Conservation (phyloP, 176 grass and related monocot species). For the Eleusine indica region DNA sequence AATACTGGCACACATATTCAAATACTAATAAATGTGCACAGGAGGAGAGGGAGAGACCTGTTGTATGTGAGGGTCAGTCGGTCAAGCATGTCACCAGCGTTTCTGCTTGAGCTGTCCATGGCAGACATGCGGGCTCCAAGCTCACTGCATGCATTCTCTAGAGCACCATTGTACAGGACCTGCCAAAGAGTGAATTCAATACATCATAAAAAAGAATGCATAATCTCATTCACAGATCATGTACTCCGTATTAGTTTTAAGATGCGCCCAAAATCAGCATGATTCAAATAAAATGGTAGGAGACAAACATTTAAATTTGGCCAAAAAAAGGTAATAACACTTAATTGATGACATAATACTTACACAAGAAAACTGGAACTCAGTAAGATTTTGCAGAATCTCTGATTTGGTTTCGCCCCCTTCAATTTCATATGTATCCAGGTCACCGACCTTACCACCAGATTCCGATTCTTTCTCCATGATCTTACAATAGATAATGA, state of each 20-base stretch:
- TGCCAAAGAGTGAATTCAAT: slow-evolving; percentile 40
- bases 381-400: slow-evolving; percentile 84
- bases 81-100: slow-evolving; percentile 95
- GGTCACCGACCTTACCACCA: slow-evolving; percentile 66
- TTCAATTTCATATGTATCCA: slow-evolving; percentile 89
- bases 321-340: neutral
- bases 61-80: slow-evolving; percentile 84
- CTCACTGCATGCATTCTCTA: slow-evolving; percentile 94
- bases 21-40: neutral
- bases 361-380: slow-evolving; percentile 94
- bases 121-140: slow-evolving; percentile 92
- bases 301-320: neutral
- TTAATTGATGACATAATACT: slow-evolving; percentile 25
- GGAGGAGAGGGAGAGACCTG: slow-evolving; percentile 48
- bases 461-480: slow-evolving; percentile 82
- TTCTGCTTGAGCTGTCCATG: slow-evolving; percentile 95
- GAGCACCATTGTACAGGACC: slow-evolving; percentile 74
- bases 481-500: slow-evolving; percentile 35
- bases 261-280: neutral
- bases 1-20: neutral
- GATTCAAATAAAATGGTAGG: neutral
- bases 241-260: neutral
- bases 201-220: neutral
- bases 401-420: slow-evolving; percentile 93
- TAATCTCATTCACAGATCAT: neutral